phyloP scores from a whole-genome alignment of 2,329 filamentous ascomycete species.

The Albifimbria verrucaria region DNA sequence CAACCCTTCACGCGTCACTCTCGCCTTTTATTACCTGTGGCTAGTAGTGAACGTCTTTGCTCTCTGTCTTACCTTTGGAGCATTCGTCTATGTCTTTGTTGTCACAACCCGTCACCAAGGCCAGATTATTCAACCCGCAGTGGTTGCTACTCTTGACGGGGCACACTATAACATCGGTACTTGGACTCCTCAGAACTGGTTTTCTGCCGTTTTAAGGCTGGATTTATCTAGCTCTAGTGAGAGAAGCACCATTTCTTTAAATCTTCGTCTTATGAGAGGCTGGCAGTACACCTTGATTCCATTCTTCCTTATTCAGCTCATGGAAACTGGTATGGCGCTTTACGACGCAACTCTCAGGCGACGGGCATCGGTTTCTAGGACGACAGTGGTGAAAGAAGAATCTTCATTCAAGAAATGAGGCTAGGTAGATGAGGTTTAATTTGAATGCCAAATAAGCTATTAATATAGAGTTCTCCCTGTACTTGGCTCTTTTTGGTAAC shows the following conservation, averaged over 20 bases:
- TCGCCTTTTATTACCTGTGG: constrained; percentile 16
- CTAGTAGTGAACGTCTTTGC: constrained; percentile 18
- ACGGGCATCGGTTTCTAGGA: too few species aligned
- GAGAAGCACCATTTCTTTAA: constrained; percentile 15
- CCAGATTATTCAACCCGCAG: constrained; percentile 13
- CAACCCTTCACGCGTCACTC: constrained; percentile 8
- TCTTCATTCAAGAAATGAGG: too few species aligned
- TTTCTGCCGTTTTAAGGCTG: constrained; percentile 18
- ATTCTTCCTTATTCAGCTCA: constrained; percentile 22
- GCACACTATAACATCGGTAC: constrained; percentile 17
- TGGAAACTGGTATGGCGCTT: constrained; percentile 18
- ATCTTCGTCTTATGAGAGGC: constrained; percentile 21
- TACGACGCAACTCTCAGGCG: too few species aligned
- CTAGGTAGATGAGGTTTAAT: too few species aligned
- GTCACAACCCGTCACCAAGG: constrained; percentile 22
- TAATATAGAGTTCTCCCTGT: too few species aligned
- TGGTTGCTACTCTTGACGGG: constrained; percentile 10
- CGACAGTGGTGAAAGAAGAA: too few species aligned
- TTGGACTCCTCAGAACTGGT: constrained; percentile 26
- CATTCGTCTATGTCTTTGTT: constrained; percentile 23
- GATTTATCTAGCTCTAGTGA: constrained; percentile 12
- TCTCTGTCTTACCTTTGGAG: constrained; percentile 15
- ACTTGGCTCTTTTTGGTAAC: too few species aligned
- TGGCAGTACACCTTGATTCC: constrained; percentile 27
- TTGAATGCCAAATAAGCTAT: too few species aligned